Base-by-base conservation (phyloP, 2,329 filamentous ascomycete genomes). In the Colletotrichum tanaceti region DNA sequence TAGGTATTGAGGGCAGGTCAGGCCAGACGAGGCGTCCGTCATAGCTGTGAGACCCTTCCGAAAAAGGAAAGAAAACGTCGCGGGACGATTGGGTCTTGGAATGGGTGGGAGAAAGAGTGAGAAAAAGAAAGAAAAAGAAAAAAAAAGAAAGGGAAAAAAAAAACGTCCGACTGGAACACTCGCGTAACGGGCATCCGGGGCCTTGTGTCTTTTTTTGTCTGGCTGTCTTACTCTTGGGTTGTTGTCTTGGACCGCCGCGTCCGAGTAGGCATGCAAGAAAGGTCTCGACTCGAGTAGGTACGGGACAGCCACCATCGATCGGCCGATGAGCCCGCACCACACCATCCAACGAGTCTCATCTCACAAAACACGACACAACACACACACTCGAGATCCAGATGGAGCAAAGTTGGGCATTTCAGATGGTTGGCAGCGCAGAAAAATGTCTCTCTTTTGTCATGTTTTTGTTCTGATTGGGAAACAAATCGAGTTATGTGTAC, bases 401-500 rank as follows among this genome's bases (percentile, higher is more conserved):
- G 16, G 54, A 57, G 32, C 32, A 35, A 35, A 35, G 32, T 10
- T 35, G 9, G 32, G 9, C 32, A 18, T 2, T 41, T 11, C 7
- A 41, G 35, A 5, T 43, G 38, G 44, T 54, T 68, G 65, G 65
- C 65, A 57, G 62, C 55, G 65, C 20, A 38, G 14, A 52, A 65
- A 60, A 50, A 49, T 68, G 6, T 39, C 41, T 32, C 28, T 35
- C 24, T 43, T 47, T 50, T 53, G 49, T 47, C 0, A 1, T 20
- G 28, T 4, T 63, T 32, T 55, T 35, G 50, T 35, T 58, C 53
- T 54, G 2, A 11, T 18, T 57, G 49, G 41, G 50, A 43, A 65
- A 54, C 47, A 55, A 52, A 6, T n/a, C 53, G 58, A 60, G 38
- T 55, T 62, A 43, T 60, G 55, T 65, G 10, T 68, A 68, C 54